phyloP scores from a whole-genome alignment of 208 protist genomes.

The Herpetomonas muscarum region DNA sequence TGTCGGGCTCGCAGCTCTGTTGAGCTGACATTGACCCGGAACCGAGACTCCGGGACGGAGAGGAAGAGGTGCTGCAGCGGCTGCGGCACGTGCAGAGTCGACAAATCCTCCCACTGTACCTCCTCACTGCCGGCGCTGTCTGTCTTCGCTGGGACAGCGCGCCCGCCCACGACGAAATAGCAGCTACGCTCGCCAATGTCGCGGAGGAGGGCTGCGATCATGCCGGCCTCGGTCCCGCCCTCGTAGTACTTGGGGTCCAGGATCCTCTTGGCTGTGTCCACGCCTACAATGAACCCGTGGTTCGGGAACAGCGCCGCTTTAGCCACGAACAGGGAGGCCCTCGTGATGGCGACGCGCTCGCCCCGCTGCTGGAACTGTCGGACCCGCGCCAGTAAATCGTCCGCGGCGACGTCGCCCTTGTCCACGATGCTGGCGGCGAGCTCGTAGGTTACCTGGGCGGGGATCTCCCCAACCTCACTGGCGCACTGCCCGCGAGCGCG shows the following conservation, averaged over 20 bases:
- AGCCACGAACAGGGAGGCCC: constrained; percentile 50
- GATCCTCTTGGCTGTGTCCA: constrained; percentile 68
- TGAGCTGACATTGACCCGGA: constrained; percentile 74
- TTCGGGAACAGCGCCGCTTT: constrained; percentile 62
- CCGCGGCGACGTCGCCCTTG: constrained; percentile 30
- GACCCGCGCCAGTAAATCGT: constrained; percentile 42
- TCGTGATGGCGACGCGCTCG: constrained; percentile 55
- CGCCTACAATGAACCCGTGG: constrained; percentile 66
- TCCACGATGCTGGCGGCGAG: constrained; percentile 54
- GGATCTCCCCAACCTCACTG: background rate
- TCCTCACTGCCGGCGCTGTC: background rate
- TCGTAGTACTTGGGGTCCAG: constrained; percentile 69
- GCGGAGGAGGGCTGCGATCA: constrained; percentile 22
- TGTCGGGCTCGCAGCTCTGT: constrained; percentile 43
- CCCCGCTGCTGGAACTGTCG: constrained; percentile 41
- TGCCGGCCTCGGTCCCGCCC: constrained; percentile 18
- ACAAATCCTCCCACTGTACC: constrained; percentile 39
- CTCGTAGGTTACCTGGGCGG: constrained; percentile 58
- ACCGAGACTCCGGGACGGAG: constrained; percentile 31
- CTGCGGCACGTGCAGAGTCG: constrained; percentile 27
- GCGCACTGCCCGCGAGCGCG: background rate
- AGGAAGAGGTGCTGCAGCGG: constrained; percentile 47
- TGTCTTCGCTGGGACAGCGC: constrained; percentile 5
- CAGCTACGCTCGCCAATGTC: constrained; percentile 23
- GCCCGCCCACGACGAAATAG: constrained; percentile 47